Percentiles rank a stretch among this genome's conserved stretches.
These are phyloP conservation scores for Xanthoconium stramineum DNA, from an alignment of 768 basidiomycete species.

Conservation along the genomic window DNA sequence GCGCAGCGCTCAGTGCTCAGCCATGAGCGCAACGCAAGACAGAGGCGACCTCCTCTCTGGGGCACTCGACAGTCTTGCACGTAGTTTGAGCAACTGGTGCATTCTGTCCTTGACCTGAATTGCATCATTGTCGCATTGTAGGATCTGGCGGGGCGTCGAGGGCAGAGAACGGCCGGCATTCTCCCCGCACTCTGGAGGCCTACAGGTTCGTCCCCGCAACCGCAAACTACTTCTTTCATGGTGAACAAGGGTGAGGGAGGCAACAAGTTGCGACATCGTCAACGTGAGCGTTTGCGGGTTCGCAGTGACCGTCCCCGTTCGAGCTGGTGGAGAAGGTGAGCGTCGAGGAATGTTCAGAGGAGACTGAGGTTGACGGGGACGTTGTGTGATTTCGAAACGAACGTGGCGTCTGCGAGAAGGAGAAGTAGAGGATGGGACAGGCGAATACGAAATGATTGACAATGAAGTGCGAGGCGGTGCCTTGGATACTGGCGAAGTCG, in stretches of 20 bases:
- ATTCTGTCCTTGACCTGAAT: conserved; percentile 4
- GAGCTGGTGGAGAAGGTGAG: conserved; percentile 22
- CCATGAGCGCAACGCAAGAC: conserved; percentile 19
- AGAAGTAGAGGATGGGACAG: neutral
- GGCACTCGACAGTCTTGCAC: conserved; percentile 10
- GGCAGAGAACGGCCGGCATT: conserved; percentile 11
- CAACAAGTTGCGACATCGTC: conserved; percentile 33
- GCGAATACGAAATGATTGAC: conserved; percentile 3
- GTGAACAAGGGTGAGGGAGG: conserved; percentile 26
- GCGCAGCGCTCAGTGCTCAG: conserved; percentile 12
- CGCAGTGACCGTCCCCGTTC: conserved; percentile 6
- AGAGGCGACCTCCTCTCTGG: conserved; percentile 26
- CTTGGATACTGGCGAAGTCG: neutral
- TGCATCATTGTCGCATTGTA: neutral
- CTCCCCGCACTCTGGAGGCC: conserved; percentile 1
- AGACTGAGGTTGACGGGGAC: neutral
- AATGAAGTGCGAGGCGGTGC: neutral
- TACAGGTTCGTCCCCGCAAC: conserved; percentile 17
- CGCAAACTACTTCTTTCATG: conserved; percentile 22
- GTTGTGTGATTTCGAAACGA: conserved; percentile 20
- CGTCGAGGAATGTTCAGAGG: conserved; percentile 19
- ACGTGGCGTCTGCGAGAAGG: conserved; percentile 18
- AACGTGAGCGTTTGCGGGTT: conserved; percentile 16
- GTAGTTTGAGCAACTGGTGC: neutral
- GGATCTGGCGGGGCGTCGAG: conserved; percentile 1